A percentile compares a stretch with the other conserved stretches of the same genome.
Conservation (phyloP, 805 yeast genomes). For the Starmerella powellii region DNA sequence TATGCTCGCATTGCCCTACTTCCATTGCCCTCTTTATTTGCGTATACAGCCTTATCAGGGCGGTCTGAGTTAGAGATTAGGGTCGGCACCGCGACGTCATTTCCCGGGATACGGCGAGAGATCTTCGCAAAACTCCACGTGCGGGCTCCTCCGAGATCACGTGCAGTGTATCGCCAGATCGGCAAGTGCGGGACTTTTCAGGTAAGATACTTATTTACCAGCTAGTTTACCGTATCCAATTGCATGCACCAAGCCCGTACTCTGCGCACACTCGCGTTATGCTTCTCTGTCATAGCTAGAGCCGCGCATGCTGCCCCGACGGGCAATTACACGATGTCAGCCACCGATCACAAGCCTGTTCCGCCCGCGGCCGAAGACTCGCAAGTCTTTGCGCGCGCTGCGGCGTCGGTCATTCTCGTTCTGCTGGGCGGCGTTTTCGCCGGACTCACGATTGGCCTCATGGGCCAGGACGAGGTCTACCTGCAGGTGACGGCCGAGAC, state of each 20-base stretch:
- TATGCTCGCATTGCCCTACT: too few species aligned
- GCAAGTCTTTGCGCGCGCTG: constrained; percentile 10
- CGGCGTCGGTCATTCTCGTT: constrained; percentile 27
- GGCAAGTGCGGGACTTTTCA: too few species aligned
- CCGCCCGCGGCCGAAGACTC: constrained; percentile 2
- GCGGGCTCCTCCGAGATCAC: too few species aligned
- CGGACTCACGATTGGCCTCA: constrained; percentile 72
- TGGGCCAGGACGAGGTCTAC: constrained; percentile 97
- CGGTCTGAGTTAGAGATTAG: too few species aligned
- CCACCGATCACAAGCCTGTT: neutral
- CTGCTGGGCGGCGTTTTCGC: constrained; percentile 33
- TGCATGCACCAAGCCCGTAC: neutral
- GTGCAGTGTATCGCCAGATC: too few species aligned
- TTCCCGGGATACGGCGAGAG: too few species aligned
- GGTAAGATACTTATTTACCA: too few species aligned
- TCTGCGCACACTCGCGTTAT: neutral
- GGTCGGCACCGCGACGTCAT: too few species aligned
- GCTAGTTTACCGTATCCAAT: neutral
- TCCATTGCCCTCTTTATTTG: too few species aligned
- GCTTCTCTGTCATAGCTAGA: neutral
- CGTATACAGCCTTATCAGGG: too few species aligned
- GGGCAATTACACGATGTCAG: neutral
- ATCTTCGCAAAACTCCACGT: too few species aligned
- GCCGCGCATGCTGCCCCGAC: neutral
- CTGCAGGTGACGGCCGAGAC: constrained; percentile 77